phyloP scores from a whole-genome alignment of 2,329 filamentous ascomycete species.

The Talaromyces sp. region DNA sequence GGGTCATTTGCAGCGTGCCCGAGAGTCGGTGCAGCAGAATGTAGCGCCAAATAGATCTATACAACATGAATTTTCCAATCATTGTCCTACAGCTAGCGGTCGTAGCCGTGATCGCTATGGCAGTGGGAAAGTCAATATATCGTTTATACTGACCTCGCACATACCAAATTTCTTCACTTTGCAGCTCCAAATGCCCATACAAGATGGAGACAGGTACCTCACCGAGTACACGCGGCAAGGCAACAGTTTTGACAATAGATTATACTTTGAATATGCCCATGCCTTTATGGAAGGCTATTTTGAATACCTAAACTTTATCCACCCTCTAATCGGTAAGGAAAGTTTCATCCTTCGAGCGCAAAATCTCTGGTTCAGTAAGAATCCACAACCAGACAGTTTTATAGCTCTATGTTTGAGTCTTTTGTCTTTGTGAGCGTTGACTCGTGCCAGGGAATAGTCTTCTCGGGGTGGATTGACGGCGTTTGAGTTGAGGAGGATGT shows the following conservation, averaged over 20 bases:
- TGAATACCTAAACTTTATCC: constrained; percentile 48
- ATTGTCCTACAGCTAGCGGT: no score
- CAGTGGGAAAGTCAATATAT: constrained; percentile 18
- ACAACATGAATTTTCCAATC: not conserved
- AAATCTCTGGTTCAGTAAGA: constrained; percentile 41
- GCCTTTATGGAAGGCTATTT: constrained; percentile 50
- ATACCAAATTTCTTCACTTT: constrained; percentile 45
- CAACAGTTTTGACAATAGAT: constrained; percentile 26
- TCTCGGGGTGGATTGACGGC: constrained; percentile 44
- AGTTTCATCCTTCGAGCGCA: constrained; percentile 45
- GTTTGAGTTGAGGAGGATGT: constrained; percentile 47
- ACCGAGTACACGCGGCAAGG: constrained; percentile 21
- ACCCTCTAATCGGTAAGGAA: constrained; percentile 49
- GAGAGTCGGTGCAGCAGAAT: constrained; percentile 20
- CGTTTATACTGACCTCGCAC: constrained; percentile 46
- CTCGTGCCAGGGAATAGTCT: constrained; percentile 45
- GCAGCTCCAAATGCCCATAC: constrained; percentile 12
- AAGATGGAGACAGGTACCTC: constrained; percentile 16
- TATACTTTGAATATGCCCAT: constrained; percentile 46
- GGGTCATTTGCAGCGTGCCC: constrained; percentile 39
- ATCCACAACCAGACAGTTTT: constrained; percentile 36
- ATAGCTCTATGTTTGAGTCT: constrained; percentile 48
- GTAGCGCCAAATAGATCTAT: not conserved
- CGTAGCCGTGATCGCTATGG: not conserved
- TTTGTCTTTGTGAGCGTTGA: constrained; percentile 46